Conservation (phyloP, 1,284 basidiomycete species). For the Tilletia indica region DNA sequence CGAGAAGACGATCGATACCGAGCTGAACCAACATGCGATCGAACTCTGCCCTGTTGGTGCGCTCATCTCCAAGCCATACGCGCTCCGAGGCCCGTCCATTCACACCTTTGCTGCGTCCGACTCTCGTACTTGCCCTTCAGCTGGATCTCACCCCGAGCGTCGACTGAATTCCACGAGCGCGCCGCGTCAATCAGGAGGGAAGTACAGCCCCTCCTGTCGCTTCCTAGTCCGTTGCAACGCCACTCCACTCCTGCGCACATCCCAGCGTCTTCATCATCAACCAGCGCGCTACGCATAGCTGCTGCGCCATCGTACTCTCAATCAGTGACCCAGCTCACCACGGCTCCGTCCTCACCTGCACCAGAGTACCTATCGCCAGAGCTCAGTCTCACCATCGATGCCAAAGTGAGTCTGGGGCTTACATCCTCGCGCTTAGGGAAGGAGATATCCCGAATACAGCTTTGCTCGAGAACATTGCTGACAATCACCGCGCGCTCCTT, state of each 20-base stretch:
- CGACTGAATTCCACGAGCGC: no score
- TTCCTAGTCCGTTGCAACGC: neutral
- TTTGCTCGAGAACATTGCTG: no score
- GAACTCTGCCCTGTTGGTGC: no score
- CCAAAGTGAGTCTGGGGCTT: conserved; percentile 33
- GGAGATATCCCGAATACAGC: no score
- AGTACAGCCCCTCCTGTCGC: neutral
- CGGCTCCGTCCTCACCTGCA: neutral
- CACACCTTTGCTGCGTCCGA: no score
- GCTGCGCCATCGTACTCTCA: neutral
- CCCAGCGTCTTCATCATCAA: neutral
- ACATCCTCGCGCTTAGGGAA: neutral
- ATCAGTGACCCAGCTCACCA: neutral
- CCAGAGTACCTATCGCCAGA: conserved; percentile 1
- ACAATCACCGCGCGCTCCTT: neutral
- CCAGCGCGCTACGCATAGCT: neutral
- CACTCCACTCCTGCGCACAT: neutral
- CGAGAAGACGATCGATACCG: no score
- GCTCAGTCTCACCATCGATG: conserved; percentile 55
- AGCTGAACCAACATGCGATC: no score
- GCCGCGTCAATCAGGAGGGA: no score
- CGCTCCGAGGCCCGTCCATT: no score
- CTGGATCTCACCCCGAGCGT: no score
- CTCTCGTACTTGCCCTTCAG: no score
- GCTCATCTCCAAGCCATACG: no score